Percentiles rank a stretch among this genome's conserved stretches.
Evolutionary conservation across 116 monocot species (phyloP).

Genomic region (Dioscorea cayenensis): DNA sequence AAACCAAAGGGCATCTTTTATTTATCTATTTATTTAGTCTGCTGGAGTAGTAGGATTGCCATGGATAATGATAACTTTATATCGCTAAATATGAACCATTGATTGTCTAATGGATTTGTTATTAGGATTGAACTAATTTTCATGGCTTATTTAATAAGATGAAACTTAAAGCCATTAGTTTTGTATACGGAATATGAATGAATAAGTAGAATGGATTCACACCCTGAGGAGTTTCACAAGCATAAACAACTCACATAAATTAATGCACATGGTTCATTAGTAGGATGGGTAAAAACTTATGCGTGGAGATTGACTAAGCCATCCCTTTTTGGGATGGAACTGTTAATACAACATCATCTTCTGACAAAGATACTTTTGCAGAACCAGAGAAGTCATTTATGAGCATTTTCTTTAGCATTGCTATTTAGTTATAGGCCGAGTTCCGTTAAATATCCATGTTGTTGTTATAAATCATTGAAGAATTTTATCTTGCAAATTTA

Average conservation of each 20-base stretch:
- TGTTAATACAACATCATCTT: background rate
- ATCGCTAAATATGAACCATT: too few species aligned
- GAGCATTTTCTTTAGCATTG: background rate
- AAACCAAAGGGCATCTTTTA: background rate
- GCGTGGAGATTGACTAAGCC: background rate
- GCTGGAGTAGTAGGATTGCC: too few species aligned
- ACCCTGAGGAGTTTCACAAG: slow-evolving; percentile 11
- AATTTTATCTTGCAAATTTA: background rate
- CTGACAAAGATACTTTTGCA: background rate
- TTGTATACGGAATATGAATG: too few species aligned
- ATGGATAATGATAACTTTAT: too few species aligned
- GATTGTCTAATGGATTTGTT: too few species aligned
- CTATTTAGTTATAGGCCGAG: background rate
- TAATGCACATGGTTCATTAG: background rate
- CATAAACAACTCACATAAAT: background rate
- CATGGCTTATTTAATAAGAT: too few species aligned
- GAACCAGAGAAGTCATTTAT: background rate
- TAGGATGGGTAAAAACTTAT: background rate
- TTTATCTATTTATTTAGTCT: background rate
- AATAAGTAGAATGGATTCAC: slow-evolving; percentile 2
- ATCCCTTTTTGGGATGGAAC: background rate
- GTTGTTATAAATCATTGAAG: background rate
- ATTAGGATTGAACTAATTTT: too few species aligned
- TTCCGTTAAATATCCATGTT: background rate
- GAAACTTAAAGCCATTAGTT: too few species aligned